These are phyloP conservation scores for Talinum fruticosum DNA, from an alignment of 148 eudicot genomes.

Conservation along the genomic window DNA sequence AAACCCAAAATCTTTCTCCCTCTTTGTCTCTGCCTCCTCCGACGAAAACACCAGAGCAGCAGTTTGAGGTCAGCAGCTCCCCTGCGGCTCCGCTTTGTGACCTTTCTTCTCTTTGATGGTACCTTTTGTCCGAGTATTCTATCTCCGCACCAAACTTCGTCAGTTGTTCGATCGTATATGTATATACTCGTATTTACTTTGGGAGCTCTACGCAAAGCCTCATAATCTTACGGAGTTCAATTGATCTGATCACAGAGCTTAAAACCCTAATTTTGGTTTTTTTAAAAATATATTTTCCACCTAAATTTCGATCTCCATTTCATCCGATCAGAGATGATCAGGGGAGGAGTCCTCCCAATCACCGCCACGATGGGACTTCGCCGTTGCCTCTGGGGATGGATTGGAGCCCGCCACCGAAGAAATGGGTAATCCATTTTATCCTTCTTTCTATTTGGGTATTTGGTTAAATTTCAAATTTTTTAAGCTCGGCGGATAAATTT, in stretches of 20 bases:
- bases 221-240: not conserved
- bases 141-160: not conserved
- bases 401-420: slow-evolving; percentile 95
- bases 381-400: slow-evolving; percentile 98
- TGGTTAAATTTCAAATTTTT: not conserved
- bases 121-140: not conserved
- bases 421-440: slow-evolving; percentile 48
- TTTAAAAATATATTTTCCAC: not conserved
- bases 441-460: not conserved
- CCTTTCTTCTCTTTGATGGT: not conserved
- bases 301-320: not conserved
- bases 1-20: not conserved
- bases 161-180: not conserved
- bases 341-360: slow-evolving; percentile 77
- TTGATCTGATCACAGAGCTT: not conserved
- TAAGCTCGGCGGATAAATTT: not conserved
- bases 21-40: not conserved
- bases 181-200: not conserved
- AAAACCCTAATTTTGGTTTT: not conserved
- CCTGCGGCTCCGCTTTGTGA: not conserved
- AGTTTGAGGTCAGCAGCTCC: not conserved
- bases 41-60: not conserved
- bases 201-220: not conserved
- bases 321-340: slow-evolving; percentile 20
- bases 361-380: slow-evolving; percentile 95